Percentiles rank a stretch among this genome's conserved stretches.
phyloP scores from a whole-genome alignment of 768 basidiomycete species.

The Hericium rajendrae region DNA sequence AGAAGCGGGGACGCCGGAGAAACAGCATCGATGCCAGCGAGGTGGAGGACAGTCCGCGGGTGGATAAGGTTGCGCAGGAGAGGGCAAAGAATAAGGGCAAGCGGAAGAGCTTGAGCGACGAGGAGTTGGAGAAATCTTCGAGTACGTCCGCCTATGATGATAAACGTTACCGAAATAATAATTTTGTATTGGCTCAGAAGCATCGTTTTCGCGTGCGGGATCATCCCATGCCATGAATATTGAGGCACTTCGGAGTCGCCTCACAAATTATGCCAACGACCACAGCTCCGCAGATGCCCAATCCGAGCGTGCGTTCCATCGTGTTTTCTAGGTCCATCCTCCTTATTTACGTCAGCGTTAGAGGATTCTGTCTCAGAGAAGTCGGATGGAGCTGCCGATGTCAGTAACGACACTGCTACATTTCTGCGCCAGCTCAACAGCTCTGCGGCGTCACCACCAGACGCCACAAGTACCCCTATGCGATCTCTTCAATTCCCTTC shows the following conservation, averaged over 20 bases:
- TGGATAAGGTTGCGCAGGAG: constrained; percentile 9
- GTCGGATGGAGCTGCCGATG: constrained; percentile 4
- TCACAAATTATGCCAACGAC: not conserved
- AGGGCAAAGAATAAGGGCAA: constrained; percentile 11
- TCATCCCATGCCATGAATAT: constrained; percentile 9
- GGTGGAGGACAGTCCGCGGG: constrained; percentile 15
- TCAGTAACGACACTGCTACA: constrained; percentile 5
- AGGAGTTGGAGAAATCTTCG: constrained; percentile 9
- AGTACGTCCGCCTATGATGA: constrained; percentile 3
- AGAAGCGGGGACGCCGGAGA: constrained; percentile 4
- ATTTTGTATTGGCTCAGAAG: not conserved
- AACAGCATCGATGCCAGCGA: constrained; percentile 16
- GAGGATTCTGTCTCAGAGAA: constrained; percentile 5
- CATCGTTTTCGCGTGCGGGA: not conserved
- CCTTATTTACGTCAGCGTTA: not conserved
- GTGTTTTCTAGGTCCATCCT: not conserved
- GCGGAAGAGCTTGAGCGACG: constrained; percentile 13
- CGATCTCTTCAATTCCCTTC: constrained; percentile 12
- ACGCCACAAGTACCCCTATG: constrained; percentile 4
- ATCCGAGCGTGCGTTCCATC: not conserved
- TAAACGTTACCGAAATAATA: not conserved
- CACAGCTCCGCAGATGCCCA: not conserved
- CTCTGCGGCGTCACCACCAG: not conserved
- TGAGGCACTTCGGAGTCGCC: constrained; percentile 8
- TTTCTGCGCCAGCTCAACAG: constrained; percentile 6